phyloP scores from a whole-genome alignment of 495 filamentous ascomycete species.

The Talaromyces trachyspermus region DNA sequence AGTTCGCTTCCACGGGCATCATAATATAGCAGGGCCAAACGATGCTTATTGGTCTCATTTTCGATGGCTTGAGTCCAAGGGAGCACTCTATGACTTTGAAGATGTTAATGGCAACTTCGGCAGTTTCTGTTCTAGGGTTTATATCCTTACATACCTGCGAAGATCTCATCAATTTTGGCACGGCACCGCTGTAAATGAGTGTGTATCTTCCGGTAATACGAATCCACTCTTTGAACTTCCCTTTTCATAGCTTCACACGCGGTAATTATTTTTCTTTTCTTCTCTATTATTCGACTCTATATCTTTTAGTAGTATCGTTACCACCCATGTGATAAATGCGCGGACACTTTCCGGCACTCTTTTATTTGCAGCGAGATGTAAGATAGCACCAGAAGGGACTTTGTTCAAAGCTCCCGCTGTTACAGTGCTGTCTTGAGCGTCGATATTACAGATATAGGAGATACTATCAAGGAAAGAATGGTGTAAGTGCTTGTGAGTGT shows the following conservation, averaged over 20 bases:
- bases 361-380: neutral
- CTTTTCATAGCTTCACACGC: neutral
- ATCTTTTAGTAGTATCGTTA: neutral
- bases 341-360: neutral
- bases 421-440: neutral
- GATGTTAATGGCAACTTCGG: neutral
- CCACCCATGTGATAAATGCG: neutral
- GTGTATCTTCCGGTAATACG: neutral
- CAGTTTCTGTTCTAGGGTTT: neutral
- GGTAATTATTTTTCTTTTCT: neutral
- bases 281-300: neutral
- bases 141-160: neutral
- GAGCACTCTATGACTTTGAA: neutral
- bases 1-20: neutral
- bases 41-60: neutral
- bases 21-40: neutral
- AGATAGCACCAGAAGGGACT: neutral
- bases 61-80: neutral
- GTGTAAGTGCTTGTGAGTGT: neutral
- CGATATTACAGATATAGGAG: neutral
- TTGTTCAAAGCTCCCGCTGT: neutral
- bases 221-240: neutral
- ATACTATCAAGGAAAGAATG: neutral
- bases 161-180: neutral
- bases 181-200: neutral